A percentile compares a stretch with the other conserved stretches of the same genome.
These are phyloP conservation scores for Tricholoma bakamatsutake DNA, from an alignment of 768 basidiomycete genomes.

Conservation along the genomic window DNA sequence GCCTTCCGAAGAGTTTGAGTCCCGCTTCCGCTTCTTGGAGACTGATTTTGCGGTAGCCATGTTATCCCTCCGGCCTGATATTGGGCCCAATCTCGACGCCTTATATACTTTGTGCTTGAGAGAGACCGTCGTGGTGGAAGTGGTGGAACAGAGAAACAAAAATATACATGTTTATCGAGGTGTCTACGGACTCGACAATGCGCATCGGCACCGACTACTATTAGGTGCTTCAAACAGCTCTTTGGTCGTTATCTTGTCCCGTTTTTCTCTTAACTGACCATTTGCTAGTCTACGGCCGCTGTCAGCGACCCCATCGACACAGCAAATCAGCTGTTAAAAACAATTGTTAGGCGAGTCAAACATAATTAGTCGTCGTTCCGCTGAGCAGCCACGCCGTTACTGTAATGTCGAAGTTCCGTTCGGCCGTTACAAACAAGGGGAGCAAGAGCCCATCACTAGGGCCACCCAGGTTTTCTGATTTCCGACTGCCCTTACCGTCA, in stretches of 20 bases:
- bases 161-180: conserved; percentile 6
- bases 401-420: conserved; percentile 10
- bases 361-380: neutral
- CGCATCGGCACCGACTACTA: conserved; percentile 6
- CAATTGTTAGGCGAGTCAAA: neutral
- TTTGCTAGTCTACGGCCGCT: conserved; percentile 2
- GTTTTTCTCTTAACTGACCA: neutral
- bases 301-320: neutral
- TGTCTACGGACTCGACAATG: conserved; percentile 8
- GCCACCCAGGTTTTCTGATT: conserved; percentile 10
- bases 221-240: neutral
- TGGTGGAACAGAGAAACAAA: conserved; percentile 9
- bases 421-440: conserved; percentile 12
- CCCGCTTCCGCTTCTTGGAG: conserved; percentile 32
- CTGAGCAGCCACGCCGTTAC: neutral
- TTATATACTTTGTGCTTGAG: neutral
- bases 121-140: neutral
- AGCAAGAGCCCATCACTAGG: conserved; percentile 16
- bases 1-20: conserved; percentile 13
- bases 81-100: neutral
- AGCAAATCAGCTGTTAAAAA: neutral
- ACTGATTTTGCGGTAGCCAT: conserved; percentile 31
- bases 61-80: conserved; percentile 11
- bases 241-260: neutral
- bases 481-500: conserved; percentile 19